A percentile compares a stretch with the other conserved stretches of the same genome.
Conservation (phyloP, 2,329 filamentous ascomycete genomes). For the Hypoxylon sp. region DNA sequence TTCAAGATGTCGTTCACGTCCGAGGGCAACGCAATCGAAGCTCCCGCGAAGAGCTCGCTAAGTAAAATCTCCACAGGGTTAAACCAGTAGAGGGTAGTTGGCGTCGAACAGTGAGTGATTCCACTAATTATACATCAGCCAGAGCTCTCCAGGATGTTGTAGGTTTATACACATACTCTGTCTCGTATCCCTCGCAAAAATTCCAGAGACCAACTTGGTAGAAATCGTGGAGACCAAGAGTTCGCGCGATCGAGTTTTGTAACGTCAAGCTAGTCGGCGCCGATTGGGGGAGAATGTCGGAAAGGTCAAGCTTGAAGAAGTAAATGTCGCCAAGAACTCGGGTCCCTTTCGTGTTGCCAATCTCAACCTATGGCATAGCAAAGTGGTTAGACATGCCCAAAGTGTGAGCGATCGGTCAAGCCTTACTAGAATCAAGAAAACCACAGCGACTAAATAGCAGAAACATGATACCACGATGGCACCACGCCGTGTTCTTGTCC, state of each 20-base stretch:
- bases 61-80: constrained; percentile 88
- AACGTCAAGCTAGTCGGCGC: constrained; percentile 77
- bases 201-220: constrained; percentile 94
- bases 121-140: constrained; percentile 70
- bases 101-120: constrained; percentile 81
- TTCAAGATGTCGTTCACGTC: constrained; percentile 80
- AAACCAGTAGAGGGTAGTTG: constrained; percentile 86
- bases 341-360: constrained; percentile 79
- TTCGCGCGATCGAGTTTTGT: constrained; percentile 89
- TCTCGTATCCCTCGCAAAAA: constrained; percentile 88
- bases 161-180: constrained; percentile 61
- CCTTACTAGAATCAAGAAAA: constrained; percentile 83
- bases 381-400: constrained; percentile 34
- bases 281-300: constrained; percentile 82
- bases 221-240: constrained; percentile 91
- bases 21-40: constrained; percentile 84
- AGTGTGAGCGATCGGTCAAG: constrained; percentile 4
- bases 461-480: constrained; percentile 76
- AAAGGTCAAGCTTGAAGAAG: constrained; percentile 87
- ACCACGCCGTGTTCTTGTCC: constrained; percentile 68
- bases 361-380: constrained; percentile 64
- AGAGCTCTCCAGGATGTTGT: background rate
- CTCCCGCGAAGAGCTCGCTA: constrained; percentile 83
- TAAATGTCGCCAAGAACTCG: constrained; percentile 78
- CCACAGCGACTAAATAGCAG: constrained; percentile 74